A percentile compares a stretch with the other conserved stretches of the same genome.
Evolutionary conservation across 2,329 filamentous ascomycete genomes (phyloP).

Genomic region (Talaromyces albobiverticillius): DNA sequence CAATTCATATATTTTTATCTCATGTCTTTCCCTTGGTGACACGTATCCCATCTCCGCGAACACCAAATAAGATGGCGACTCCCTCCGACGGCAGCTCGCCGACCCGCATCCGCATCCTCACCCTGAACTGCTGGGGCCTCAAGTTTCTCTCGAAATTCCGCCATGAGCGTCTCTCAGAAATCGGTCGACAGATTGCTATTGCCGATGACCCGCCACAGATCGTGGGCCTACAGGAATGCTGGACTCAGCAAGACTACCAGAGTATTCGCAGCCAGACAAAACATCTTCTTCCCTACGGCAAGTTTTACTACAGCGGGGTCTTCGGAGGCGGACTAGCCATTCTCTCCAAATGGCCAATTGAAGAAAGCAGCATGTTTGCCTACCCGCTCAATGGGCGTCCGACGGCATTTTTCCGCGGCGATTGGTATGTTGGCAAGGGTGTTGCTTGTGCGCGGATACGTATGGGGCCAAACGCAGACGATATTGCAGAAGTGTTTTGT

Average conservation of each 20-base stretch:
- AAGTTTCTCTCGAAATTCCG: constrained; percentile 80
- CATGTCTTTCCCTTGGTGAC: too few relatives aligned
- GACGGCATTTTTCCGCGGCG: constrained; percentile 88
- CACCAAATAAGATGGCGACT: constrained; percentile 10
- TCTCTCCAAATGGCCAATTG: constrained; percentile 86
- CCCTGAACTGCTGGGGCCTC: constrained; percentile 96
- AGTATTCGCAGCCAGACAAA: constrained; percentile 71
- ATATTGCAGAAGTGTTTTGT: constrained; percentile 84
- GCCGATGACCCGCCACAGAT: constrained; percentile 71
- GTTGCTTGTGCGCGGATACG: constrained; percentile 79
- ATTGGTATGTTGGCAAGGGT: constrained; percentile 96
- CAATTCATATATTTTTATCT: too few relatives aligned
- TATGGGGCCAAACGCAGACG: constrained; percentile 61
- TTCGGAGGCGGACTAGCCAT: constrained; percentile 89
- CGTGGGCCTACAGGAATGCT: constrained; percentile 93
- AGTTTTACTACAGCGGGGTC: constrained; percentile 87
- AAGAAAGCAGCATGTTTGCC: constrained; percentile 77
- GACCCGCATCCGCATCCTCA: constrained; percentile 71
- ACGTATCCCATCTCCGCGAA: too few relatives aligned
- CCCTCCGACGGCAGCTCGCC: constrained; percentile 31
- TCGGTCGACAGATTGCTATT: constrained; percentile 73
- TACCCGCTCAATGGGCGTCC: constrained; percentile 94
- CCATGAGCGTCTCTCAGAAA: constrained; percentile 73
- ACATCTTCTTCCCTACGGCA: constrained; percentile 77
- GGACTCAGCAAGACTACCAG: constrained; percentile 80